Evolutionary conservation across 1,284 basidiomycete species (phyloP).

Genomic region (Phylloporus gajari): DNA sequence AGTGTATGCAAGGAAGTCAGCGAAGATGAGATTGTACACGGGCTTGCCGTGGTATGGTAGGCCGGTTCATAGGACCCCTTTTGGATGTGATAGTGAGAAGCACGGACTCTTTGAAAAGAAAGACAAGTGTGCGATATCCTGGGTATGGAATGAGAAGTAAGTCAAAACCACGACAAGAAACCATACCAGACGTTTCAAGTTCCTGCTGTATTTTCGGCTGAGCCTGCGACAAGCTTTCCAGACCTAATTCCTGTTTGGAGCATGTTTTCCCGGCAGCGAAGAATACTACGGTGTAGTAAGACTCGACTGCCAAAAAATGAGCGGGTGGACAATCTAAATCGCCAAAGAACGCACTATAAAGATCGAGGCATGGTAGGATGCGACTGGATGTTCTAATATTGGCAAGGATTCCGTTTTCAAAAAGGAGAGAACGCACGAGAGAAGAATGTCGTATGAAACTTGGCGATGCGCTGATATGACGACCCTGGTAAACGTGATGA

Average conservation of each 20-base stretch:
- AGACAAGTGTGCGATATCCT: conserved; percentile 88
- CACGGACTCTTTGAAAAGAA: conserved; percentile 85
- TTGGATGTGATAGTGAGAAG: neutral
- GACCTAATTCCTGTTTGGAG: conserved; percentile 88
- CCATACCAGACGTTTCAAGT: conserved; percentile 81
- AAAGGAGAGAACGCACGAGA: conserved; percentile 64
- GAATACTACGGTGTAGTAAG: conserved; percentile 88
- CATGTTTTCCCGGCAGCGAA: conserved; percentile 79
- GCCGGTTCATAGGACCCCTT: conserved; percentile 47
- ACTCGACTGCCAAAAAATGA: conserved; percentile 69
- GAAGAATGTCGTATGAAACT: conserved; percentile 80
- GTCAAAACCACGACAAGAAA: neutral
- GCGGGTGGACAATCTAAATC: neutral
- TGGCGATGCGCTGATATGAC: conserved; percentile 80
- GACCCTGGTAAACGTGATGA: conserved; percentile 62
- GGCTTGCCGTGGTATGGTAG: conserved; percentile 79
- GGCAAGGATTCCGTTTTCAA: conserved; percentile 9
- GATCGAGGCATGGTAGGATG: conserved; percentile 78
- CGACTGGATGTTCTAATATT: conserved; percentile 55
- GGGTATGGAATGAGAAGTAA: conserved; percentile 17
- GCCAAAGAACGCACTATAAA: conserved; percentile 69
- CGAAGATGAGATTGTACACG: too few species aligned
- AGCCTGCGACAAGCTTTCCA: conserved; percentile 88
- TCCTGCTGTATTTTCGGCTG: conserved; percentile 86
- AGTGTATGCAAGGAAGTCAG: too few species aligned